phyloP scores from a whole-genome alignment of 2,329 filamentous ascomycete species.

The Neocatenulostroma microsporum region DNA sequence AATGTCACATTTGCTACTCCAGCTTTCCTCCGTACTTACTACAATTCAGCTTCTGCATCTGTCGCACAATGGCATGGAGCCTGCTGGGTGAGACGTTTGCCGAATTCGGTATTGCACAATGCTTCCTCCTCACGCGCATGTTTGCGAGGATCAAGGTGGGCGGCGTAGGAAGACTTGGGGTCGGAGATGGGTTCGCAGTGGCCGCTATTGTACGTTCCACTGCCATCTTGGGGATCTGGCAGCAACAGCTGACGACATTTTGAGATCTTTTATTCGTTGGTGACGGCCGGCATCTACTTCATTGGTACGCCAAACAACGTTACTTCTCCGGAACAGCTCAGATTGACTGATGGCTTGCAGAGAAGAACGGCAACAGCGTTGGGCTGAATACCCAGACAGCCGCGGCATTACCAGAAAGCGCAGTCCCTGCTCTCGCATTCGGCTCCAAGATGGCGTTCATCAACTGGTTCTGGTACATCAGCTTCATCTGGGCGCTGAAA shows the following conservation, averaged over 20 bases:
- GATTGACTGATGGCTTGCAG: too few species aligned
- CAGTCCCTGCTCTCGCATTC: constrained; percentile 17
- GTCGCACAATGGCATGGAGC: constrained; percentile 1
- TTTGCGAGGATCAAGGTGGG: constrained; percentile 1
- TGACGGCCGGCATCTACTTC: constrained; percentile 14
- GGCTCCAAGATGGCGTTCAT: constrained; percentile 28
- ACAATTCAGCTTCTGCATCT: too few species aligned
- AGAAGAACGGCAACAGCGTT: constrained; percentile 26
- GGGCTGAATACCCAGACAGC: constrained; percentile 23
- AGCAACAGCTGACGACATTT: too few species aligned
- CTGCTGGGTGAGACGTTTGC: constrained; percentile 1
- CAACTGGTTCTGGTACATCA: constrained; percentile 31
- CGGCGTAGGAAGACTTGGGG: not conserved
- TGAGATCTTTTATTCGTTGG: too few species aligned
- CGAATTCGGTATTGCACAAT: not conserved
- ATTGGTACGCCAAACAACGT: too few species aligned
- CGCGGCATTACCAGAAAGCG: constrained; percentile 20
- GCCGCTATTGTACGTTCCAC: constrained; percentile 8
- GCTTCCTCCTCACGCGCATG: not conserved
- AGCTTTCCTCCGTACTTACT: too few species aligned
- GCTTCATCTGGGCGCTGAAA: constrained; percentile 28
- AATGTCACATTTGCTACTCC: too few species aligned
- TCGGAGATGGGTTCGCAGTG: not conserved
- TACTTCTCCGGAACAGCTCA: too few species aligned
- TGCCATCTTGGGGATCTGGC: too few species aligned